phyloP scores from a whole-genome alignment of 129 eudicot genomes.

The Arctium lappa region DNA sequence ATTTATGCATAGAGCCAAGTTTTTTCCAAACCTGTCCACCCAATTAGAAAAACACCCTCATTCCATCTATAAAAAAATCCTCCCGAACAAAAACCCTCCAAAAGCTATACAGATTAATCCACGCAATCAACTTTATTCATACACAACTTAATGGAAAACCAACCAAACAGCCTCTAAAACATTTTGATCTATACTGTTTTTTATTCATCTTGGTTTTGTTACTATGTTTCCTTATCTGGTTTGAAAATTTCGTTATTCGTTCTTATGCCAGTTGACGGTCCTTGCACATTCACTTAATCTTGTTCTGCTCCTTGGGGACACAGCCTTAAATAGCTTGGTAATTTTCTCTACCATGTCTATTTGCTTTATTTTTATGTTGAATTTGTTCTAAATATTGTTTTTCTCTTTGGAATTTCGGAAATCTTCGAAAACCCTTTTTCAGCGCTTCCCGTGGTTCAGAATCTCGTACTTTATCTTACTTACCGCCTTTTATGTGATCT shows the following conservation, averaged over 20 bases:
- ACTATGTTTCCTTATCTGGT: background rate
- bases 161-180: no score
- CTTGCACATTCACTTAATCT: constrained; percentile 71
- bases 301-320: constrained; percentile 68
- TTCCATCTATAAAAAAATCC: no score
- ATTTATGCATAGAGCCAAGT: no score
- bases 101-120: no score
- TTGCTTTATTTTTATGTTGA: background rate
- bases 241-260: background rate
- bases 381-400: background rate
- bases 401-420: background rate
- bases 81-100: no score
- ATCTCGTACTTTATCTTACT: constrained; percentile 64
- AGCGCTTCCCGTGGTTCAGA: constrained; percentile 81
- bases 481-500: constrained; percentile 66
- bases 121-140: no score
- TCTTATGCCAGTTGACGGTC: constrained; percentile 58
- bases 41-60: no score
- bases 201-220: background rate
- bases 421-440: constrained; percentile 25
- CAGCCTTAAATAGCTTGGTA: constrained; percentile 81
- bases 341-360: constrained; percentile 5
- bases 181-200: background rate
- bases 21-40: no score
- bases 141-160: no score